Percentiles rank a stretch among this genome's conserved stretches.
Conservation (phyloP, 306 rosid genomes). For the Mimosa pudica region DNA sequence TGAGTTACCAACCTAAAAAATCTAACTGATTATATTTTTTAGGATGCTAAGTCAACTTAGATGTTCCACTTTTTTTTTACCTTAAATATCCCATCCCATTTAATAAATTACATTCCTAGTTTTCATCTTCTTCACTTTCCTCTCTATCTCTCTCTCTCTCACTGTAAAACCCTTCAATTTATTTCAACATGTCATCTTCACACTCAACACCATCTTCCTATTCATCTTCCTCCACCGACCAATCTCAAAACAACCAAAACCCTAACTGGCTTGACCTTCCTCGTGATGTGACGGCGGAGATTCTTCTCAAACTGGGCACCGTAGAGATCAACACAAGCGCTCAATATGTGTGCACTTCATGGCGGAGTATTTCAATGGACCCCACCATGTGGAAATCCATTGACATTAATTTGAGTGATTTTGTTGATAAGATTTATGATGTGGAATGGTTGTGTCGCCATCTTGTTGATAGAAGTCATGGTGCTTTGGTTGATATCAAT, state of each 20-base stretch:
- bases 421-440: neutral
- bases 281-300: slow-evolving; percentile 44
- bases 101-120: too few relatives aligned
- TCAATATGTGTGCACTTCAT: slow-evolving; percentile 51
- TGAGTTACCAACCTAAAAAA: too few relatives aligned
- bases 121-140: too few relatives aligned
- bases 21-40: too few relatives aligned
- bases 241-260: neutral
- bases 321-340: slow-evolving; percentile 44
- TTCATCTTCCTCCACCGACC: neutral
- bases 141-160: too few relatives aligned
- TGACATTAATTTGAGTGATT: slow-evolving; percentile 37
- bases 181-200: neutral
- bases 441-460: slow-evolving; percentile 46
- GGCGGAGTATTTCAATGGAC: slow-evolving; percentile 61
- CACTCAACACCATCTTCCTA: neutral
- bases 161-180: too few relatives aligned
- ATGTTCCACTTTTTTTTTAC: too few relatives aligned
- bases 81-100: too few relatives aligned
- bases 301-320: slow-evolving; percentile 49
- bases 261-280: slow-evolving; percentile 63
- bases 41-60: too few relatives aligned
- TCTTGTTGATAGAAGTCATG: slow-evolving; percentile 57
- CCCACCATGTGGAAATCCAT: slow-evolving; percentile 59
- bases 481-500: slow-evolving; percentile 44